Conservation (phyloP, 2,329 filamentous ascomycete genomes). For the Fusarium sublunatum region DNA sequence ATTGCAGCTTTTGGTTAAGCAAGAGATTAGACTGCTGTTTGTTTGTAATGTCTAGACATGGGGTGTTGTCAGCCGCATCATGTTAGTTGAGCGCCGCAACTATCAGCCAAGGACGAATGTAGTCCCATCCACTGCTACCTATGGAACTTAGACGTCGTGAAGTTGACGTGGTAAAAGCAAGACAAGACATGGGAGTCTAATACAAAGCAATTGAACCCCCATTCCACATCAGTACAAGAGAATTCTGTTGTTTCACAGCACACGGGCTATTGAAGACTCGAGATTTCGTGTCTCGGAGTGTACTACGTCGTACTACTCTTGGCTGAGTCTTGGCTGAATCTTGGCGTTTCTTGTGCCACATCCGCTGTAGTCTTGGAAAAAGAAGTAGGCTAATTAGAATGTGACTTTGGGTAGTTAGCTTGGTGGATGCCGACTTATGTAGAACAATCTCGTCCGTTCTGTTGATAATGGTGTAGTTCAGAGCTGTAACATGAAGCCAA, state of each 20-base stretch:
- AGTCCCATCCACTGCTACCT: not conserved
- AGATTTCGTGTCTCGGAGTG: slow-evolving; percentile 1
- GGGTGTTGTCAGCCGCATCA: not conserved
- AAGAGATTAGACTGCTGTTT: not conserved
- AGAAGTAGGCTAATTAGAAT: slow-evolving; percentile 9
- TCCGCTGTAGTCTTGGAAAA: not conserved
- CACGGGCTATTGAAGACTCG: slow-evolving; percentile 11
- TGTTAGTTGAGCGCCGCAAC: not conserved
- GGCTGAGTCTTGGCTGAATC: not conserved
- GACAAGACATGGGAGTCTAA: not conserved
- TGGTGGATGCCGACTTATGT: not conserved
- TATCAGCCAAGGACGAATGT: not conserved
- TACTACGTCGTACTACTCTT: not conserved
- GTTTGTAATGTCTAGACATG: not conserved
- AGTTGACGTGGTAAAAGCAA: slow-evolving; percentile 10
- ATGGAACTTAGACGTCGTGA: not conserved
- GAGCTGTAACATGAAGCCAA: not conserved
- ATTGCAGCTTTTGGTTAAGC: not conserved
- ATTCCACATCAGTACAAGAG: not conserved
- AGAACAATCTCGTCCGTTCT: not conserved
- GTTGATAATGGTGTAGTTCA: not conserved
- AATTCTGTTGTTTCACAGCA: not conserved
- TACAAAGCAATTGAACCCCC: not conserved
- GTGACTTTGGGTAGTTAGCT: not conserved
- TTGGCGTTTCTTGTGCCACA: slow-evolving; percentile 6